Percentiles rank a stretch among this genome's conserved stretches.
Evolutionary conservation across 2,329 filamentous ascomycete genomes (phyloP).

Genomic region (Bipolaris zeicola): DNA sequence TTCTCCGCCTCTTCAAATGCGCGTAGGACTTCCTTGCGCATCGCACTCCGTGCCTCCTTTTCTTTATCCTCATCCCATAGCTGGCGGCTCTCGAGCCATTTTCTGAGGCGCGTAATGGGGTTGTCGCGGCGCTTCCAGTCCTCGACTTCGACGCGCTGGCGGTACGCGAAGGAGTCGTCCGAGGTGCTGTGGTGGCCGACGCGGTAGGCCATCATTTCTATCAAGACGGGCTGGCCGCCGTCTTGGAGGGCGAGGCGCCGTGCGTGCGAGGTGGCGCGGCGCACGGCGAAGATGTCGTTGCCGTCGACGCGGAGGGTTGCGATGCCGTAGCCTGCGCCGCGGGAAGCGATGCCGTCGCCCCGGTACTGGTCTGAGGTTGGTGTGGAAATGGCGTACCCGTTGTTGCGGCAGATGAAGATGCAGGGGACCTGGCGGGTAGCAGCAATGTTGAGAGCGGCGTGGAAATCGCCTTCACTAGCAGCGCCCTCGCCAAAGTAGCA

Average conservation of each 20-base stretch:
- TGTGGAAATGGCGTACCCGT: slow-evolving; percentile 89
- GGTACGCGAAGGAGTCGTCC: slow-evolving; percentile 96
- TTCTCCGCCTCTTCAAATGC: slow-evolving; percentile 85
- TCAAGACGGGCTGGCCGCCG: slow-evolving; percentile 80
- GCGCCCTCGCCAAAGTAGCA: slow-evolving; percentile 93
- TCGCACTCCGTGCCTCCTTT: slow-evolving; percentile 68
- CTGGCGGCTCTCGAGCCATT: slow-evolving; percentile 84
- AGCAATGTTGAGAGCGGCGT: slow-evolving; percentile 88
- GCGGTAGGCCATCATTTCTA: slow-evolving; percentile 98
- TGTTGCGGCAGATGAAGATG: slow-evolving; percentile 90
- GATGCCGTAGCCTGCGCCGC: slow-evolving; percentile 90
- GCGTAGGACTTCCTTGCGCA: slow-evolving; percentile 76
- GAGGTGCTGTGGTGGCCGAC: slow-evolving; percentile 96
- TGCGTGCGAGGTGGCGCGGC: slow-evolving; percentile 78
- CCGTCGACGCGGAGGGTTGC: slow-evolving; percentile 91
- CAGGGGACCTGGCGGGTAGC: slow-evolving; percentile 86
- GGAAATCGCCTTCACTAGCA: slow-evolving; percentile 89
- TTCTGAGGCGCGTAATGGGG: slow-evolving; percentile 80
- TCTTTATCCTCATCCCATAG: slow-evolving; percentile 88
- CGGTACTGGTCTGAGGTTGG: slow-evolving; percentile 90
- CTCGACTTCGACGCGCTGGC: slow-evolving; percentile 89
- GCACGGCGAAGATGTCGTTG: slow-evolving; percentile 91
- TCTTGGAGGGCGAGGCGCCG: slow-evolving; percentile 77
- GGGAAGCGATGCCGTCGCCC: slow-evolving; percentile 86
- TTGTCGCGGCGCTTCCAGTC: slow-evolving; percentile 93